phyloP scores from a whole-genome alignment of 257 asterid genomes.

The Asclepias syriaca region DNA sequence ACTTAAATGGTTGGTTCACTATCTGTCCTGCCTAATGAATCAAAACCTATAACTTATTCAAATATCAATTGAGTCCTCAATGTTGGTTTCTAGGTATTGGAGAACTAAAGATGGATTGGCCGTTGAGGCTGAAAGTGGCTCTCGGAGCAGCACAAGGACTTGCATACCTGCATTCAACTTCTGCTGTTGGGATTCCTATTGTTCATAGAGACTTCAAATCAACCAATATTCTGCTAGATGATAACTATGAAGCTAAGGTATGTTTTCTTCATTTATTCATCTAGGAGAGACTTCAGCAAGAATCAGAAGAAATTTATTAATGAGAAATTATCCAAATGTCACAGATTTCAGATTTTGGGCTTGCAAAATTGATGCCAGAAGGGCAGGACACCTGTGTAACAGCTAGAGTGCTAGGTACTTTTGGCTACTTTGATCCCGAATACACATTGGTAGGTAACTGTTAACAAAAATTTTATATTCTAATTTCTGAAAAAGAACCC shows the following conservation, averaged over 20 bases:
- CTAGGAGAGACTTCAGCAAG: neutral
- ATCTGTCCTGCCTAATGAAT: neutral
- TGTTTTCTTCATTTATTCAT: neutral
- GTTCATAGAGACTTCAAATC: slow-evolving; percentile 95
- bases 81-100: slow-evolving; percentile 48
- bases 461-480: neutral
- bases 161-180: slow-evolving; percentile 86
- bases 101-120: slow-evolving; percentile 88
- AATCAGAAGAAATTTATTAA: slow-evolving; percentile 4
- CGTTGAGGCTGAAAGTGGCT: slow-evolving; percentile 72
- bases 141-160: slow-evolving; percentile 93
- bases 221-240: slow-evolving; percentile 79
- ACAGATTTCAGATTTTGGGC: slow-evolving; percentile 97
- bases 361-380: slow-evolving; percentile 92
- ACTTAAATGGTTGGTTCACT: slow-evolving; percentile 63
- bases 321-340: neutral
- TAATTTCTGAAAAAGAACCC: neutral
- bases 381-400: slow-evolving; percentile 88
- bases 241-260: slow-evolving; percentile 89
- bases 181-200: slow-evolving; percentile 86
- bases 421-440: slow-evolving; percentile 97
- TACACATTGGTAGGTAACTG: slow-evolving; percentile 76
- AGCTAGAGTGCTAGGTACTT: slow-evolving; percentile 85
- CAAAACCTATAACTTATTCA: neutral
- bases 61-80: neutral